Evolutionary conservation across 108 stramenopile species (phyloP), one percentile per base, ranked within the genome.

Genomic region (Asterionellopsis glacialis): DNA sequence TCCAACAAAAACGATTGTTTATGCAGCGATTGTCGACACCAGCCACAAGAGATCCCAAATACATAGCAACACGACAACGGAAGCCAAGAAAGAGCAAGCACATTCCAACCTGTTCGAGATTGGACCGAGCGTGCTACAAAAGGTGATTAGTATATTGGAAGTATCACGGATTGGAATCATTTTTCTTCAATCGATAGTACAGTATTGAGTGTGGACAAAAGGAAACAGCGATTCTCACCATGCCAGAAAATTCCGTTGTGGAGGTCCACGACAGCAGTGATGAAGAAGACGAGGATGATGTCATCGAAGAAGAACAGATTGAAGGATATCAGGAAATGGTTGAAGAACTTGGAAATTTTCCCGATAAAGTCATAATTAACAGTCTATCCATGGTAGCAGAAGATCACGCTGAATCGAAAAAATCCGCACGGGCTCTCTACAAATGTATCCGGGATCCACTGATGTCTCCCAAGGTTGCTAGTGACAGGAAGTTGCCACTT

Each of bases 321-420:
- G 74, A 79, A 12, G 90, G 88, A 57, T 91, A 88, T 56, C 67
- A 72, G 43, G 83, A 83, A 52, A 83, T 86, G 78, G 65, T 91
- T 9, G 79, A 82, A 41, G 43, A 72, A 47, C 74, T 91, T 11
- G 90, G 87, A 24, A 72, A 64, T 44, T 84, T 80, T 44, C 85
- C 85, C 11, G 74, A 92, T 53, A 92, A 92, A 56, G 83, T 87
- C 45, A 75, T 75, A 47, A 89, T 92, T 70, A 92, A 87, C 57
- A 72, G 66, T 41, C 77, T 92, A 18, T 83, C 87, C 57, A 89
- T 89, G 83, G 74, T 88, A 9, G 87, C 91, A 11, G 91, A 89
- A 59, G 91, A 92, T 57, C 73, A 85, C 59, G 73, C 81, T 44
- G 76, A 77, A 14, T 73, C 71, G 9, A 57, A 61, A 33, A 59